Percentiles rank a stretch among this genome's conserved stretches.
phyloP scores from a whole-genome alignment of 108 stramenopile species.

The Skeletonema grethae region DNA sequence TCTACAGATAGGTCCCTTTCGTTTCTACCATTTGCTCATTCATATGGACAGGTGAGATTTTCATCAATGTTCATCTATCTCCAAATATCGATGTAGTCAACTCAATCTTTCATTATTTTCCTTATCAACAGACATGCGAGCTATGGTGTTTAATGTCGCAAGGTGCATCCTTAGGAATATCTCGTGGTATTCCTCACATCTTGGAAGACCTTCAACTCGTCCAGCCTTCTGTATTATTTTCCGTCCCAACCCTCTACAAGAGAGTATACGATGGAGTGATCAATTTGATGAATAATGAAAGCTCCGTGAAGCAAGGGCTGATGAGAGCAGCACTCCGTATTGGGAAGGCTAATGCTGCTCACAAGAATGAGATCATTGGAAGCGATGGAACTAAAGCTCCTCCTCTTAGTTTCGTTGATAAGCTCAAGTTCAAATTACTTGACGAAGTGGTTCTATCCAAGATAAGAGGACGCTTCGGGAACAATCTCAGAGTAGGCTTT shows the following conservation, averaged over 20 bases:
- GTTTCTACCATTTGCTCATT: conserved; percentile 97
- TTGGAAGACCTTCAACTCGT: conserved; percentile 80
- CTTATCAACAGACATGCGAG: conserved; percentile 76
- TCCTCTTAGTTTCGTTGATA: conserved; percentile 57
- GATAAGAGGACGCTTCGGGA: conserved; percentile 91
- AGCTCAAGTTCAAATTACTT: conserved; percentile 52
- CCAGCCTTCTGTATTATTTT: conserved; percentile 82
- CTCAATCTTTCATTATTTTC: background rate
- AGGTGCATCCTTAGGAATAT: conserved; percentile 88
- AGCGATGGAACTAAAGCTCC: background rate
- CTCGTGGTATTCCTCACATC: conserved; percentile 76
- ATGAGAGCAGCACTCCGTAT: conserved; percentile 74
- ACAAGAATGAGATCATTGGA: conserved; percentile 27
- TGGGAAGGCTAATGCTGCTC: conserved; percentile 62
- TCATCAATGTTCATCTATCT: background rate
- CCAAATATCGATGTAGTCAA: background rate
- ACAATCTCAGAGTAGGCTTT: conserved; percentile 76
- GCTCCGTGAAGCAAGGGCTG: conserved; percentile 61
- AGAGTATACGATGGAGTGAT: conserved; percentile 92
- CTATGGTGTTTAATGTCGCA: conserved; percentile 84
- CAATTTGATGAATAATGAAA: conserved; percentile 74
- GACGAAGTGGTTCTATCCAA: conserved; percentile 84
- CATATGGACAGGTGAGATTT: conserved; percentile 76
- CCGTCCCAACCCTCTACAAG: conserved; percentile 95
- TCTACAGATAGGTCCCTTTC: conserved; percentile 80